Conservation (phyloP, 2,329 filamentous ascomycete genomes). For the Botrytis fabae region DNA sequence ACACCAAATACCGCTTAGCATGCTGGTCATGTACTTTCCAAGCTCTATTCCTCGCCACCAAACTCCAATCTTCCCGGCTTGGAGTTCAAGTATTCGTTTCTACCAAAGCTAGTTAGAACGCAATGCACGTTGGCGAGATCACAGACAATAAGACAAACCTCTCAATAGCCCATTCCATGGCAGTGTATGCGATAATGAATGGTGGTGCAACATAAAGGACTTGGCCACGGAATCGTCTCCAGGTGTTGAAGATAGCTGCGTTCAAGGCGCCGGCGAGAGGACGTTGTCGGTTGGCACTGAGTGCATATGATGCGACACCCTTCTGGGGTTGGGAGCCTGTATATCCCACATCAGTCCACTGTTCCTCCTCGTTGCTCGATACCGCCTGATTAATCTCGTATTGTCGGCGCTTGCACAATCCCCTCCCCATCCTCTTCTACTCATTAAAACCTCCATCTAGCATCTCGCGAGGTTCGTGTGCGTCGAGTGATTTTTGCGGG, state of each 20-base stretch:
- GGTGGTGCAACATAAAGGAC: slow-evolving; percentile 87
- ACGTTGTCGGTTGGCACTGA: slow-evolving; percentile 86
- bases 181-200: slow-evolving; percentile 73
- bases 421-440: background rate
- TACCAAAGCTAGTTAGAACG: slow-evolving; percentile 40
- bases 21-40: slow-evolving; percentile 24
- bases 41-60: slow-evolving; percentile 45
- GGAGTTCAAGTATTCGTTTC: slow-evolving; percentile 80
- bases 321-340: slow-evolving; percentile 61
- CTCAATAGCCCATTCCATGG: slow-evolving; percentile 89
- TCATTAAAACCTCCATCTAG: too few relatives aligned
- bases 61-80: slow-evolving; percentile 66
- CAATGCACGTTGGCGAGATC: background rate
- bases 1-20: slow-evolving; percentile 34
- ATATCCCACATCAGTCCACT: slow-evolving; percentile 35
- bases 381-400: background rate
- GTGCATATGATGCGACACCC: slow-evolving; percentile 67
- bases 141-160: slow-evolving; percentile 60
- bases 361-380: background rate
- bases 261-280: slow-evolving; percentile 75
- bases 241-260: slow-evolving; percentile 93
- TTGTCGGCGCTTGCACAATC: background rate
- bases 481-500: background rate
- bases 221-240: slow-evolving; percentile 81
- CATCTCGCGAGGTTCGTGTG: background rate